Conservation (phyloP, 441 rosid genomes). For the Erysimum pusillum region DNA sequence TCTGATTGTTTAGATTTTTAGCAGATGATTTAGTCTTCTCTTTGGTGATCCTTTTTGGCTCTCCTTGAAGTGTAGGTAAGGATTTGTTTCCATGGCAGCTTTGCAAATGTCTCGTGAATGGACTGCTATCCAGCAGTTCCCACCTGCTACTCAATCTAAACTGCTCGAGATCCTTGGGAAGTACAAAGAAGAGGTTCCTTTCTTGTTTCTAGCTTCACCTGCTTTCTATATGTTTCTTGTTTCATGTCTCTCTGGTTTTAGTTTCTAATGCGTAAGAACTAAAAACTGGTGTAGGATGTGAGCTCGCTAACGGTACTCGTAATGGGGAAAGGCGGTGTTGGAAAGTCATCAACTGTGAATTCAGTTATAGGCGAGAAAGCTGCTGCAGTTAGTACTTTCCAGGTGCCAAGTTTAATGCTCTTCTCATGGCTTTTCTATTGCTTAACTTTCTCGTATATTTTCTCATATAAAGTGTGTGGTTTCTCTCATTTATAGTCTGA, state of each 20-base stretch:
- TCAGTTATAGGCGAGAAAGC: slow-evolving; percentile 61
- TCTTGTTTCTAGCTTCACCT: slow-evolving; percentile 21
- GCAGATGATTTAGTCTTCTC: neutral
- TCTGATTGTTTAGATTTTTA: neutral
- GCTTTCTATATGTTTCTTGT: slow-evolving; percentile 1
- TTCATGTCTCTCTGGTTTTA: slow-evolving; percentile 5
- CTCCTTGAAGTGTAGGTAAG: slow-evolving; percentile 27
- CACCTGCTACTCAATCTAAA: slow-evolving; percentile 62
- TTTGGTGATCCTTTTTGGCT: slow-evolving; percentile 10
- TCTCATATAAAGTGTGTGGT: slow-evolving; percentile 30
- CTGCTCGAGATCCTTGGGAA: slow-evolving; percentile 61
- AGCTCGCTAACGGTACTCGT: slow-evolving; percentile 60
- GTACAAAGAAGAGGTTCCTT: slow-evolving; percentile 58
- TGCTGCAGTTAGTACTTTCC: slow-evolving; percentile 64
- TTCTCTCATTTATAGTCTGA: slow-evolving; percentile 50
- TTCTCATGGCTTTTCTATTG: slow-evolving; percentile 15
- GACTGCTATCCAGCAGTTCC: slow-evolving; percentile 65
- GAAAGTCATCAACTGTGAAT: slow-evolving; percentile 67
- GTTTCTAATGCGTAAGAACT: slow-evolving; percentile 23
- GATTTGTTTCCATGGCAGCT: slow-evolving; percentile 47
- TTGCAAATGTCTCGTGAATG: slow-evolving; percentile 59
- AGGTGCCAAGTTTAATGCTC: slow-evolving; percentile 47
- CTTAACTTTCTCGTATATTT: neutral
- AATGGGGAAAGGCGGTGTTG: slow-evolving; percentile 69
- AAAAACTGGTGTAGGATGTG: slow-evolving; percentile 49